Evolutionary conservation across 2,329 filamentous ascomycete species (phyloP).

Genomic region (Phialocephala sp.): DNA sequence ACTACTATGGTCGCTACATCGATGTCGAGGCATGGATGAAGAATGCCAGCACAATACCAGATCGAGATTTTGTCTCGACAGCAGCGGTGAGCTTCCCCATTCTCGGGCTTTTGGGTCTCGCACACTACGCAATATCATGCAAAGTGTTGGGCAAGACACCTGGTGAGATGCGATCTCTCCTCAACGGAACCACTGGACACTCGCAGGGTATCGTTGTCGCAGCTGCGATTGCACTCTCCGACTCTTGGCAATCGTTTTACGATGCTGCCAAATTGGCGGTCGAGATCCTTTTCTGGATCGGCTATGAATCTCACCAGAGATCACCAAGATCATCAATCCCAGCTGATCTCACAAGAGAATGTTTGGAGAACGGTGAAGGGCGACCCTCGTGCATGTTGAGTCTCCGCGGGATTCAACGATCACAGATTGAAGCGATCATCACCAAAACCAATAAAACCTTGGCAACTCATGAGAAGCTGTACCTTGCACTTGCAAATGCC

Average conservation of each 20-base stretch:
- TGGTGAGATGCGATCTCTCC: conserved; percentile 69
- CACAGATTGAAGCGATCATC: conserved; percentile 90
- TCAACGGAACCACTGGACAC: conserved; percentile 88
- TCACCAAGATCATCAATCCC: conserved; percentile 42
- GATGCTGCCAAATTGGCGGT: conserved; percentile 77
- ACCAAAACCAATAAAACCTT: conserved; percentile 94
- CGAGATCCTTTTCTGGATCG: conserved; percentile 96
- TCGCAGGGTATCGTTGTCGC: conserved; percentile 95
- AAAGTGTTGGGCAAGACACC: conserved; percentile 80
- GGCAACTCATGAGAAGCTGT: neutral
- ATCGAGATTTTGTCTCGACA: conserved; percentile 88
- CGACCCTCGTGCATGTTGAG: conserved; percentile 93
- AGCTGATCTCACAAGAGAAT: conserved; percentile 85
- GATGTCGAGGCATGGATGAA: conserved; percentile 54
- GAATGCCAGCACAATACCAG: conserved; percentile 85
- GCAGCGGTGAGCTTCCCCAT: conserved; percentile 92
- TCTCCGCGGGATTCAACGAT: conserved; percentile 84
- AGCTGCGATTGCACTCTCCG: conserved; percentile 85
- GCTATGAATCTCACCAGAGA: conserved; percentile 84
- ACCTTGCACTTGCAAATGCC: conserved; percentile 22
- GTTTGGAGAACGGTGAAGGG: conserved; percentile 84
- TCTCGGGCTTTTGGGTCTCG: conserved; percentile 91
- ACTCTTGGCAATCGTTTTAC: conserved; percentile 88
- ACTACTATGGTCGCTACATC: conserved; percentile 10
- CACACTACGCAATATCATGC: conserved; percentile 91